phyloP scores from a whole-genome alignment of 352 stramenopile genomes.

The Phytophthora lateralis region DNA sequence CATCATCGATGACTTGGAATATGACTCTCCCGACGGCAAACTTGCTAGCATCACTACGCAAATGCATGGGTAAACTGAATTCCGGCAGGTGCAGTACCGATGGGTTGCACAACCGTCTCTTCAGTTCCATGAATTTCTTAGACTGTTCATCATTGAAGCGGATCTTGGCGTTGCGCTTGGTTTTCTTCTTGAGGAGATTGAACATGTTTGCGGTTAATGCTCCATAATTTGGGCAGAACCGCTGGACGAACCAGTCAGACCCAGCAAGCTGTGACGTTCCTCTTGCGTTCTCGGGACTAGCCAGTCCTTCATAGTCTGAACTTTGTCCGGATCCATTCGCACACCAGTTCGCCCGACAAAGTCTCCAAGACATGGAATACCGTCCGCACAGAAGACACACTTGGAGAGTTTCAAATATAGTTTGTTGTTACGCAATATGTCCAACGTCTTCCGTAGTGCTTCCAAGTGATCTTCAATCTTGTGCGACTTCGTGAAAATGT shows the following conservation, averaged over 20 bases:
- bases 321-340: slow-evolving; percentile 6
- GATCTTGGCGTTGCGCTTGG: slow-evolving; percentile 5
- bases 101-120: slow-evolving; percentile 2
- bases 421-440: slow-evolving; percentile 9
- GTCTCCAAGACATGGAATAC: not conserved
- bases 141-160: not conserved
- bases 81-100: not conserved
- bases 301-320: slow-evolving; percentile 6
- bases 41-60: slow-evolving; percentile 1
- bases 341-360: slow-evolving; percentile 1
- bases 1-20: not conserved
- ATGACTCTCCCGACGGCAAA: slow-evolving; percentile 5
- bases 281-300: slow-evolving; percentile 1
- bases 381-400: slow-evolving; percentile 4
- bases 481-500: slow-evolving; percentile 7
- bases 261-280: slow-evolving; percentile 5
- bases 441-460: slow-evolving; percentile 5
- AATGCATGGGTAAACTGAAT: slow-evolving; percentile 2
- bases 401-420: slow-evolving; percentile 11
- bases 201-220: not conserved
- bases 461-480: slow-evolving; percentile 10
- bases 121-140: slow-evolving; percentile 10
- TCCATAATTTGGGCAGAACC: not conserved
- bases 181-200: not conserved
- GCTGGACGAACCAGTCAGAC: slow-evolving; percentile 3